A percentile compares a stretch with the other conserved stretches of the same genome.
Evolutionary conservation across 176 grass and related monocot genomes (phyloP).

Genomic region (Zizania latifolia): DNA sequence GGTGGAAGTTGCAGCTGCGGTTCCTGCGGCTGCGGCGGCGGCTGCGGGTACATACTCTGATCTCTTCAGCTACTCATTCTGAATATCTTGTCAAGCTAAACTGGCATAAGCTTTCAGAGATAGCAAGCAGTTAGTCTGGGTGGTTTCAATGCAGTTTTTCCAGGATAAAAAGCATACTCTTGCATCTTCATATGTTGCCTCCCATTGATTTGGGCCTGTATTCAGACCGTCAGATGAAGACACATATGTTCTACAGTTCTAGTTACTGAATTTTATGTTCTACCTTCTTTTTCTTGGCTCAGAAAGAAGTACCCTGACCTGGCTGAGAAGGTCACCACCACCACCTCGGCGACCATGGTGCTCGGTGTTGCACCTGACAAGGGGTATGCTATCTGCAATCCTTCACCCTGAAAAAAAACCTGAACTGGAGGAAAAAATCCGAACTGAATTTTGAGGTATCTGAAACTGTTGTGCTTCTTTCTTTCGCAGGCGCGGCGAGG

Average conservation of each 20-base stretch:
- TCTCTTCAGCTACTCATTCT: not conserved
- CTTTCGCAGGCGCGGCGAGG: not conserved
- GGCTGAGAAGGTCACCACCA: slow-evolving; percentile 21
- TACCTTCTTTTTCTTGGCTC: not conserved
- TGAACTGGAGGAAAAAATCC: not conserved
- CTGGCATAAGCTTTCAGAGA: not conserved
- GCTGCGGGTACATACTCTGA: slow-evolving; percentile 1
- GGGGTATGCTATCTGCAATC: slow-evolving; percentile 9
- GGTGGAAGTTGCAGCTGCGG: slow-evolving; percentile 24
- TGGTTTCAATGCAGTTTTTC: not conserved
- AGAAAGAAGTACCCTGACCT: slow-evolving; percentile 41
- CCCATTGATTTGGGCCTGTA: not conserved
- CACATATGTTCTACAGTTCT: not conserved
- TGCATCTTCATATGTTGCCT: not conserved
- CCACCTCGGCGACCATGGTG: not conserved
- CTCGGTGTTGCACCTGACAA: slow-evolving; percentile 31
- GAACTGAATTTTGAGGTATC: not conserved
- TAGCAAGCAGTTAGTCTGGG: not conserved
- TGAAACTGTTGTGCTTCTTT: not conserved
- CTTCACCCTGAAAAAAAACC: not conserved
- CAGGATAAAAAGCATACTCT: not conserved
- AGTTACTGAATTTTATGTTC: not conserved
- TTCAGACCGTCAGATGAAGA: not conserved
- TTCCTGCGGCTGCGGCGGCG: slow-evolving; percentile 14
- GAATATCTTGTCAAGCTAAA: not conserved